Evolutionary conservation across 805 yeast species (phyloP).

Genomic region (Candida hungchunana): DNA sequence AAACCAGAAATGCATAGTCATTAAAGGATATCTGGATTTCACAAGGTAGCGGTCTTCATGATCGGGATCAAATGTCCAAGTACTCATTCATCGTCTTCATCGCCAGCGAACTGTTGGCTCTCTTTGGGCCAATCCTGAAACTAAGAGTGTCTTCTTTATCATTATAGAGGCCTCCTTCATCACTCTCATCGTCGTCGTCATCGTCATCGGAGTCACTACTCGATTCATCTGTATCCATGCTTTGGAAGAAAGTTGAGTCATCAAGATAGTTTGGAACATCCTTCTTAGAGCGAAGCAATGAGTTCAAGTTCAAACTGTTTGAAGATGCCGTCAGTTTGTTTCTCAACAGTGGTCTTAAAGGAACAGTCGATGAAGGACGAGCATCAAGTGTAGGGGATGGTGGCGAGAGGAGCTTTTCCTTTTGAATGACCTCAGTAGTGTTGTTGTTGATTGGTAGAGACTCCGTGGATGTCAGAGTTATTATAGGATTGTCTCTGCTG

Average conservation of each 20-base stretch:
- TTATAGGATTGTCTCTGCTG: constrained; percentile 3
- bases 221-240: constrained; percentile 21
- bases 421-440: background rate
- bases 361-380: constrained; percentile 3
- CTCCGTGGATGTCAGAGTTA: constrained; percentile 9
- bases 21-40: too few species aligned
- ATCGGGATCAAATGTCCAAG: constrained; percentile 19
- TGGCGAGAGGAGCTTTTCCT: too few species aligned
- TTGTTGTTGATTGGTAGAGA: constrained; percentile 6
- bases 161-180: constrained; percentile 20
- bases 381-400: constrained; percentile 5
- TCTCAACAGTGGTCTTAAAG: constrained; percentile 12
- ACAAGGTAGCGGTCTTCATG: too few species aligned
- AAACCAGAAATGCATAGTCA: too few species aligned
- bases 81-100: constrained; percentile 23
- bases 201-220: constrained; percentile 12
- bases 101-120: constrained; percentile 18
- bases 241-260: constrained; percentile 24
- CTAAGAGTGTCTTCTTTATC: constrained; percentile 23
- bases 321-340: constrained; percentile 18
- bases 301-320: constrained; percentile 21
- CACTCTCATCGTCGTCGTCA: constrained; percentile 13
- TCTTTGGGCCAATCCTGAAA: constrained; percentile 22
- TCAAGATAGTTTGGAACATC: constrained; percentile 23
- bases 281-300: constrained; percentile 20